phyloP scores from a whole-genome alignment of 345 rosid genomes.

The Corymbia maculata region DNA sequence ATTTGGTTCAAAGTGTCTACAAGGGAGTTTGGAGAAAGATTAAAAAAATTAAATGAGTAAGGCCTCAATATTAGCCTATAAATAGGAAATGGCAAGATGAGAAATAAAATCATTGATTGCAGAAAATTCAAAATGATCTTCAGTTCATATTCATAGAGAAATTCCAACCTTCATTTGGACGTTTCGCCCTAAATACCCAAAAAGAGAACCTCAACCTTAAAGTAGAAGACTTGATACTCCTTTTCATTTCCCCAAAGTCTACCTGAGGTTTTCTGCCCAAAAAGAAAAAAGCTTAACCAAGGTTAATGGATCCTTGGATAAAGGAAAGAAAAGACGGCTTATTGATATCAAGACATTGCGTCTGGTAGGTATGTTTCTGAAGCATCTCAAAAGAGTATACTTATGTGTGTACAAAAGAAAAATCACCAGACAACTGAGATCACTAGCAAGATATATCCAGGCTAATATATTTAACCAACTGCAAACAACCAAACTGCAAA shows the following conservation, averaged over 20 bases:
- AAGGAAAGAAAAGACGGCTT: background rate
- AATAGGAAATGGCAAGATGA: background rate
- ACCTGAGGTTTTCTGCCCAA: background rate
- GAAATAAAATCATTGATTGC: background rate
- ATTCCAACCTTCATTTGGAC: background rate
- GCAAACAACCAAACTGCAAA: background rate
- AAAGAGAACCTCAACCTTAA: background rate
- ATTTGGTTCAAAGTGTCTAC: background rate
- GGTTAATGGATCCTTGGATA: background rate
- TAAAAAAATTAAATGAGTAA: background rate
- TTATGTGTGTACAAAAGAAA: background rate
- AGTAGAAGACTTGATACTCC: background rate
- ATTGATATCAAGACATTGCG: background rate
- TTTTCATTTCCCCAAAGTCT: background rate
- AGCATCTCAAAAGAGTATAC: background rate
- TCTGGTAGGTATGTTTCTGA: background rate
- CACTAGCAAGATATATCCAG: background rate
- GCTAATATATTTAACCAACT: background rate
- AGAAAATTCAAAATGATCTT: background rate
- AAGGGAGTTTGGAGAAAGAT: background rate
- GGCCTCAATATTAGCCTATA: background rate
- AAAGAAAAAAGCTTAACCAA: background rate
- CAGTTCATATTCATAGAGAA: background rate
- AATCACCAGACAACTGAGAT: background rate
- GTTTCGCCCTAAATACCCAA: background rate